Conservation (phyloP, 352 stramenopile genomes). For the Phytophthora capsici region DNA sequence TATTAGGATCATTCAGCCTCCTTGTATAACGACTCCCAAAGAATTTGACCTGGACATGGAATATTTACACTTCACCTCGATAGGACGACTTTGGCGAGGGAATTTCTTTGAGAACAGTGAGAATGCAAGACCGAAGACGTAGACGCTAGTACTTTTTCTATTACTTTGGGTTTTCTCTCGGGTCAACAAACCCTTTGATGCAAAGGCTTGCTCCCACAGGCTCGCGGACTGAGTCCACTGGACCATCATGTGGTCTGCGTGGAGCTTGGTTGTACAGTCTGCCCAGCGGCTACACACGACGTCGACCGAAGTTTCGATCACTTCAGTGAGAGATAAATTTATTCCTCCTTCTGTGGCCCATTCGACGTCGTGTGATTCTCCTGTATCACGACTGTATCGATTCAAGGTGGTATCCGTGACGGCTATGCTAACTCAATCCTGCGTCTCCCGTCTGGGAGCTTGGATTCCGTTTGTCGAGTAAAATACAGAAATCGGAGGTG, state of each 20-base stretch:
- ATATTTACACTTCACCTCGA: too few species aligned
- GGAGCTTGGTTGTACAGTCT: neutral
- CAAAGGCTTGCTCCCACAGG: too few species aligned
- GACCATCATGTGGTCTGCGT: neutral
- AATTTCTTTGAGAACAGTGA: too few species aligned
- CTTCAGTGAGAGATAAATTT: neutral
- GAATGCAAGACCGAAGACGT: too few species aligned
- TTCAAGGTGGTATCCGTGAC: slow-evolving; percentile 31
- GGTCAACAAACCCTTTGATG: too few species aligned
- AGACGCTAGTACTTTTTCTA: too few species aligned
- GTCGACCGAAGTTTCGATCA: neutral
- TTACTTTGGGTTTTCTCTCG: too few species aligned
- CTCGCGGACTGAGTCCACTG: neutral
- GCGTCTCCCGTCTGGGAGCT: slow-evolving; percentile 2
- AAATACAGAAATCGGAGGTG: slow-evolving; percentile 9
- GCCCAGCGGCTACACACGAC: neutral
- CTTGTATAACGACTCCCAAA: too few species aligned
- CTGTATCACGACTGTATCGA: slow-evolving; percentile 5
- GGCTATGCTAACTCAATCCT: slow-evolving; percentile 13
- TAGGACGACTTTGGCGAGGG: too few species aligned
- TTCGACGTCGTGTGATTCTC: neutral
- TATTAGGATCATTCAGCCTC: too few species aligned
- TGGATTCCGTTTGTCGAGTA: neutral
- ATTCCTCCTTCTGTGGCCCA: neutral
- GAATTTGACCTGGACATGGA: too few species aligned